Evolutionary conservation across 2,329 filamentous ascomycete genomes (phyloP).

Genomic region (Talaromyces albobiverticillius): DNA sequence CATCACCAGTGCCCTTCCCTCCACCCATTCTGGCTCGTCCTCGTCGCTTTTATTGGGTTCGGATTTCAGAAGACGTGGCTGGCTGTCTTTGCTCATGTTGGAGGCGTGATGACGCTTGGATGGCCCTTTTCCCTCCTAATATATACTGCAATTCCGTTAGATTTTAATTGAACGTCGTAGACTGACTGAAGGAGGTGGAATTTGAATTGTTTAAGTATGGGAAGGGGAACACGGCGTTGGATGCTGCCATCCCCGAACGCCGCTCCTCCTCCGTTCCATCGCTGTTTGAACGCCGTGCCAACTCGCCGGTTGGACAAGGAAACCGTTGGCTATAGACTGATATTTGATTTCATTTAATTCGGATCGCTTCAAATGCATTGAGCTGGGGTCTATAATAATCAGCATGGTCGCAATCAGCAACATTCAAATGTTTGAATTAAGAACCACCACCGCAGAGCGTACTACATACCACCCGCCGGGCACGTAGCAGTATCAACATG

Average conservation of each 20-base stretch:
- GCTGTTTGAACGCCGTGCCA: too few species aligned
- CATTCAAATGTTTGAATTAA: background rate
- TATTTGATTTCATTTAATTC: background rate
- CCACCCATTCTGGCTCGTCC: background rate
- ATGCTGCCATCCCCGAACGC: background rate
- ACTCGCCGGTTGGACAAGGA: background rate
- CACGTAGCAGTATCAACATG: too few species aligned
- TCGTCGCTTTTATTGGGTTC: background rate
- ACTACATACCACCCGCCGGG: too few species aligned
- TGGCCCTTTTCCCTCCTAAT: background rate
- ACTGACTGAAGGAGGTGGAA: background rate
- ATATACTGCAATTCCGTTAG: background rate
- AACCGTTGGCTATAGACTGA: background rate
- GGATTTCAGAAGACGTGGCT: background rate
- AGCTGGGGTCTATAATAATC: too few species aligned
- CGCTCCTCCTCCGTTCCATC: too few species aligned
- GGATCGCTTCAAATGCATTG: too few species aligned
- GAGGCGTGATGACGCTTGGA: too few species aligned
- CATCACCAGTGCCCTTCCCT: slow-evolving; percentile 1
- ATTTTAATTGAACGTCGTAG: background rate
- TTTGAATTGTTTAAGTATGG: background rate
- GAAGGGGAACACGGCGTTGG: background rate
- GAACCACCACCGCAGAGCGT: background rate
- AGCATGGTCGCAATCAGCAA: too few species aligned
- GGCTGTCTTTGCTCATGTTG: background rate